Base-by-base conservation (phyloP, 306 rosid species). In the Argentina anserina region DNA sequence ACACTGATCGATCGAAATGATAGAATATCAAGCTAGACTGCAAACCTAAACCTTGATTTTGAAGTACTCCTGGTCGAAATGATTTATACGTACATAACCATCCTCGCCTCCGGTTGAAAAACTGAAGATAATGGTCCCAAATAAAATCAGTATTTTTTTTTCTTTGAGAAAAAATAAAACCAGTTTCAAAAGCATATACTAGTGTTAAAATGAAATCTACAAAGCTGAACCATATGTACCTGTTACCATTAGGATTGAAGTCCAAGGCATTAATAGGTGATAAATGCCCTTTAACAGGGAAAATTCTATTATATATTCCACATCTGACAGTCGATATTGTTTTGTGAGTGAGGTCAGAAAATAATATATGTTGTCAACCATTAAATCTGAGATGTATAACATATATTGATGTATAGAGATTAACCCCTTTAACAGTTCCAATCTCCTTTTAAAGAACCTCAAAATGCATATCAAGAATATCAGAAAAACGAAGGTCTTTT, bases 91-190 rank as follows among this genome's bases (percentile, higher is more conserved):
- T 37, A 93, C 93, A 11, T 83, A 93, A 69, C 98, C 98, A 77
- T 93, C 98, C 80, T 93, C 96, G 47, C 98, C 98, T 78, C 96
- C 96, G 55, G 96, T 93, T 42, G 98, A 82, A 81, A 93, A 93
- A 70, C 98, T 93, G 78, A 72, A 67, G 60, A 42, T 46, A 65
- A 55, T 11, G 46, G 3, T 6, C 59, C 23, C 31, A 18, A 11
- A 26, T 46, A 21, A 33, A 7, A 28, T 56, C 7, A 33, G n/a
- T n/a, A n/a, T n/a, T n/a, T n/a, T n/a, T n/a, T n/a, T n/a, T n/a
- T n/a, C n/a, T n/a, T n/a, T n/a, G n/a, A n/a, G n/a, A n/a, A n/a
- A n/a, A 18, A 11, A 26, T 46, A 21, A 33, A 7, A 28, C 43
- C 7, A 33, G 41, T 5, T 37, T 3, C 5, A 46, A 34, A 34